phyloP scores from a whole-genome alignment of 306 rosid genomes.

The Geum urbanum region DNA sequence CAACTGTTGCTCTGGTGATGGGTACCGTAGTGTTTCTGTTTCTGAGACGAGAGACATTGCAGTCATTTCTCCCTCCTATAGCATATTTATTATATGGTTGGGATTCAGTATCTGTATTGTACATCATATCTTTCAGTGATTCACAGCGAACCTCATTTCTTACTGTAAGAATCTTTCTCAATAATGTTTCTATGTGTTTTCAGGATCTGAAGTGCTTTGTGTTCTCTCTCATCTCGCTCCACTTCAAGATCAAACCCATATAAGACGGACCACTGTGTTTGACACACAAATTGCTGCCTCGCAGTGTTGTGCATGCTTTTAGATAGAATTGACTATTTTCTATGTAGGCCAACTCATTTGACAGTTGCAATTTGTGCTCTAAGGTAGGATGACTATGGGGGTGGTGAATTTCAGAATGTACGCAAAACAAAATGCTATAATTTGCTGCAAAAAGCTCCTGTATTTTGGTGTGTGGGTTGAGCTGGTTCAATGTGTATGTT shows the following conservation, averaged over 20 bases:
- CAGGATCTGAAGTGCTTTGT: constrained; percentile 98
- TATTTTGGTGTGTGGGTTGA: neutral
- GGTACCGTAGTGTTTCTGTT: neutral
- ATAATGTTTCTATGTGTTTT: constrained; percentile 26
- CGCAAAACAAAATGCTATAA: constrained; percentile 5
- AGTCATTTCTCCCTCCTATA: neutral
- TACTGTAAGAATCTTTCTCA: constrained; percentile 1
- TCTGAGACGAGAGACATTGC: neutral
- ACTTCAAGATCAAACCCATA: constrained; percentile 96
- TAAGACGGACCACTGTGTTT: constrained; percentile 28
- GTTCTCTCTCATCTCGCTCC: constrained; percentile 89
- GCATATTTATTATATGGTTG: neutral
- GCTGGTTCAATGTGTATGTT: neutral
- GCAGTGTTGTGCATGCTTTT: constrained; percentile 18
- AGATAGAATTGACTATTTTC: constrained; percentile 5
- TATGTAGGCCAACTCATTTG: constrained; percentile 9
- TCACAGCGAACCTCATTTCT: neutral
- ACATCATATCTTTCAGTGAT: neutral
- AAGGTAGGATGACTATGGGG: constrained; percentile 2
- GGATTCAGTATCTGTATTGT: neutral
- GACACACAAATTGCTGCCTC: constrained; percentile 14
- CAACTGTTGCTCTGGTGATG: neutral
- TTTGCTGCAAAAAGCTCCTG: constrained; percentile 7
- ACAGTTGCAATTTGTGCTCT: constrained; percentile 6
- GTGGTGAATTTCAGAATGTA: constrained; percentile 8